Evolutionary conservation across 768 basidiomycete genomes (phyloP), one percentile per base, ranked within the genome.

Genomic region (Lepiota subincarnata): DNA sequence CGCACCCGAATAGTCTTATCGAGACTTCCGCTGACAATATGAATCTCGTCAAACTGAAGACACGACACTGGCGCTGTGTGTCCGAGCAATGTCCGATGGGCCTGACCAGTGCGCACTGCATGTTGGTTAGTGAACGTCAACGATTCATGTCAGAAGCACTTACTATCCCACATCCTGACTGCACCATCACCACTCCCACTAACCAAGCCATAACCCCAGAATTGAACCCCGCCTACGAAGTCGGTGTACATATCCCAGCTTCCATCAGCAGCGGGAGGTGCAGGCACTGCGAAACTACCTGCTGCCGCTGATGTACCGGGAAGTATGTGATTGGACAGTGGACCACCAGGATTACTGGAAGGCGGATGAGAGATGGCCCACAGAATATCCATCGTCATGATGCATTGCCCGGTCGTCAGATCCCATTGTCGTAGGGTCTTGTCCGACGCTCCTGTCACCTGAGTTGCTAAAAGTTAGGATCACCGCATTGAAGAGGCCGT

Each of bases 391-490:
- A 99, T 99, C 19, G 96, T 96, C 76, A 97, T 87, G 42, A 98
- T 87, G 69, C 97, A 99, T 75, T 98, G 97, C 6, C 96, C 97
- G 0, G 97, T 98, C 16, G 81, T 83, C 50, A 98, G 81, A 65
- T 98, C 97, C 97, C 97, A 99, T 66, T 98, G 96, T 2, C 97
- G 90, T 50, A 99, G 79, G 0, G 97, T 99, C 71, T 98, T 98
- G 73, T 99, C 97, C 3, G 92, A 93, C 4, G 97, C 96, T 31
- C 97, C 97, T 6, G 95, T 98, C 11, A 98, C 92, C 94, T 95
- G 60, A 53, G 55, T 48, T 55, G 28, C 66, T 64, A 48, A 61
- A 49, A 6, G 55, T 40, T 41, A 34, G 53, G 48, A 57, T n/a
- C 36, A 42, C 14, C n/a, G 38, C 26, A 44, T 6, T 11, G 40